Evolutionary conservation across 176 grass and related monocot genomes (phyloP).

Genomic region (Puya raimondii): DNA sequence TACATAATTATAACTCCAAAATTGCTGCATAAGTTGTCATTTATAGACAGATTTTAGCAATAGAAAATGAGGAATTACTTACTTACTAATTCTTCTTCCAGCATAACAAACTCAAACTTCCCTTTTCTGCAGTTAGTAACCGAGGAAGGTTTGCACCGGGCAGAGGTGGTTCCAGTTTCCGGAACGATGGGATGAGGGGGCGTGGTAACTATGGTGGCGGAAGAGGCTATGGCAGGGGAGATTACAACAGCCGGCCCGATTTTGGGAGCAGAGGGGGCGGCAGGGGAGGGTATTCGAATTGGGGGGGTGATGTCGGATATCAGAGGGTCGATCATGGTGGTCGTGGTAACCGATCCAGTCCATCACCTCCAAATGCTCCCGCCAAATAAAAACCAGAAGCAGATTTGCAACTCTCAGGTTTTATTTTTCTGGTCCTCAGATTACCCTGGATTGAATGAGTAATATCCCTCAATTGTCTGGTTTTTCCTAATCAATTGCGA

Average conservation of each 20-base stretch:
- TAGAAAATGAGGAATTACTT: background rate
- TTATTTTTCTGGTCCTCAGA: no score
- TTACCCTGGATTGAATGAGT: no score
- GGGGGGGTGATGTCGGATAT: conserved; percentile 48
- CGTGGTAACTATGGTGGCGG: conserved; percentile 61
- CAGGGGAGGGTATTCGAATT: conserved; percentile 37
- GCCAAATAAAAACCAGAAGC: background rate
- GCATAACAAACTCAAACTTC: background rate
- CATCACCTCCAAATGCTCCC: conserved; percentile 26
- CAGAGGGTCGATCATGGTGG: conserved; percentile 56
- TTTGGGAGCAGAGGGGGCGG: conserved; percentile 55
- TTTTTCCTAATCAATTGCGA: no score
- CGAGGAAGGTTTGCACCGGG: conserved; percentile 55
- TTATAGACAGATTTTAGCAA: background rate
- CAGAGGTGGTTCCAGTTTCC: conserved; percentile 54
- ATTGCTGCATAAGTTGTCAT: background rate
- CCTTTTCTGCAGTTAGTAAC: conserved; percentile 36
- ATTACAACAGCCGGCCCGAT: conserved; percentile 45
- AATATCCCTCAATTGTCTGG: no score
- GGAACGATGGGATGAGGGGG: conserved; percentile 59
- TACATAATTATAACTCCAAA: no score
- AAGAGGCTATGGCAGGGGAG: conserved; percentile 53
- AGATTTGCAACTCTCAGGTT: no score
- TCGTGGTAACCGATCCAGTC: conserved; percentile 28
- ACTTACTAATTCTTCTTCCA: background rate